These are phyloP conservation scores for Petunia axillaris DNA, from an alignment of 257 asterid genomes.

Conservation along the genomic window DNA sequence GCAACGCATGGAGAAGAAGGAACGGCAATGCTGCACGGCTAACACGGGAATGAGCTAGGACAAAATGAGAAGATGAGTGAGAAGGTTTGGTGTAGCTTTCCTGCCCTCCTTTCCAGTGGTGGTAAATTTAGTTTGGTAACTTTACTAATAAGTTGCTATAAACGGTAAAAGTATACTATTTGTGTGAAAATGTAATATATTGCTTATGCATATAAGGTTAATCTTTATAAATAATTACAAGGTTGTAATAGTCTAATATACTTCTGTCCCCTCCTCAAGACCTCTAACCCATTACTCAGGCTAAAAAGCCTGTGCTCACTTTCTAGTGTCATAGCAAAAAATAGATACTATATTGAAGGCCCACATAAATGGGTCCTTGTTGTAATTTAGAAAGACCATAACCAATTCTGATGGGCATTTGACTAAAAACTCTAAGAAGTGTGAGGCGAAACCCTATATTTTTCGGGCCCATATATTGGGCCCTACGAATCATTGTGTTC, in stretches of 20 bases:
- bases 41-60: neutral
- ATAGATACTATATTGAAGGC: neutral
- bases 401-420: neutral
- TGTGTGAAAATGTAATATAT: neutral
- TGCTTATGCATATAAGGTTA: neutral
- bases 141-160: no score
- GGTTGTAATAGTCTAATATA: no score
- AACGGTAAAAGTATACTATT: neutral
- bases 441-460: neutral
- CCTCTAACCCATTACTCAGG: neutral
- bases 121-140: neutral
- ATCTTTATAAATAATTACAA: neutral
- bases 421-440: neutral
- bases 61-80: neutral
- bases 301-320: neutral
- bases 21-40: neutral
- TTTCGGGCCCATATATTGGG: neutral
- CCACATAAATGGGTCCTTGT: neutral
- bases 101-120: neutral
- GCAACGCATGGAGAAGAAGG: neutral
- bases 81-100: neutral
- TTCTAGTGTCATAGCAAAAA: neutral
- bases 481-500: slow-evolving; percentile 22
- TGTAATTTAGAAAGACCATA: neutral
- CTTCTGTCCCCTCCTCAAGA: no score